Evolutionary conservation across 31 red algal genomes (phyloP).

Genomic region (Pterothamnion heteromorphum): DNA sequence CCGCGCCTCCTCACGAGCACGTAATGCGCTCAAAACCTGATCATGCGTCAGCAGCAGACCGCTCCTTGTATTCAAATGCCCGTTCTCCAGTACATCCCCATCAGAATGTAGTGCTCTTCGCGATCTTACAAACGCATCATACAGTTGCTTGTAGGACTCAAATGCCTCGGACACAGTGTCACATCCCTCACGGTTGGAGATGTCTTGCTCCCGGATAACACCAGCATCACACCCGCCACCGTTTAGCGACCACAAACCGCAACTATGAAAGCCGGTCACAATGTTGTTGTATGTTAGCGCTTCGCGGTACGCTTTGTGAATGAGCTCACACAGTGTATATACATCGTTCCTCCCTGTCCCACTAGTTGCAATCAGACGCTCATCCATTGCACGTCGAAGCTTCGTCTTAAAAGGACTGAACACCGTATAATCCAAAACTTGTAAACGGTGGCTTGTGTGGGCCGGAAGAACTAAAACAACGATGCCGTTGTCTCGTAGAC

Average conservation of each 20-base stretch:
- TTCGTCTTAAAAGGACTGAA: slow-evolving; percentile 6
- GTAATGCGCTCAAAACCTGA: too few relatives aligned
- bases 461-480: background rate
- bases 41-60: too few relatives aligned
- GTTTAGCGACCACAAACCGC: background rate
- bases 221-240: background rate
- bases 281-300: background rate
- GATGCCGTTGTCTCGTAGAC: slow-evolving; percentile 37
- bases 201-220: too few relatives aligned
- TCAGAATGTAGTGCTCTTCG: too few relatives aligned
- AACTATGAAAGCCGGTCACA: background rate
- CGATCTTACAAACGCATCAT: too few relatives aligned
- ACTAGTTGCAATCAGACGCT: background rate
- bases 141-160: too few relatives aligned
- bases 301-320: background rate
- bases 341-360: background rate
- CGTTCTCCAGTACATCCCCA: too few relatives aligned
- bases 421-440: slow-evolving; percentile 25
- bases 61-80: too few relatives aligned
- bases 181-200: too few relatives aligned
- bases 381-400: background rate
- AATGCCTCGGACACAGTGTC: too few relatives aligned
- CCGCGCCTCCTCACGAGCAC: too few relatives aligned
- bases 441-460: slow-evolving; percentile 20
- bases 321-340: slow-evolving; percentile 16